phyloP scores from a whole-genome alignment of 306 rosid genomes.

The Benincasa hispida region DNA sequence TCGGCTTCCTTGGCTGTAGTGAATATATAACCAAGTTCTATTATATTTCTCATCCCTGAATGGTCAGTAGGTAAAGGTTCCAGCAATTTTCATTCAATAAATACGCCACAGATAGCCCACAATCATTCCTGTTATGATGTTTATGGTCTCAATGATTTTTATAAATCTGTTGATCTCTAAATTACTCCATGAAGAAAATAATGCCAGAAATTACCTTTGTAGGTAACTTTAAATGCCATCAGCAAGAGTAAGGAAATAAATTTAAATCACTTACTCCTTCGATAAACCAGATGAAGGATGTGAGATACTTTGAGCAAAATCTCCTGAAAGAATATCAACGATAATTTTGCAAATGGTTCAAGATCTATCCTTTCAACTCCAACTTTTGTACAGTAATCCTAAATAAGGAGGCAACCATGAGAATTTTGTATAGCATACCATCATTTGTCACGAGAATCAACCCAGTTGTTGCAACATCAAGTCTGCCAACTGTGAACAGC shows the following conservation, averaged over 20 bases:
- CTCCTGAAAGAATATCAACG: conserved; percentile 28
- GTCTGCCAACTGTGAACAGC: conserved; percentile 85
- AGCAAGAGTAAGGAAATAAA: background rate
- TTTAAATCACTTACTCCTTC: conserved; percentile 59
- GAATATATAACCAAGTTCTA: too few relatives aligned
- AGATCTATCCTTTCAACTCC: background rate
- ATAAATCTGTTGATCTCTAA: background rate
- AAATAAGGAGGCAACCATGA: background rate
- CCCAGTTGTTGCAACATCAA: conserved; percentile 96
- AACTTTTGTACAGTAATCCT: background rate
- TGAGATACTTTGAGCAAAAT: conserved; percentile 67
- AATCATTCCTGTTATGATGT: background rate
- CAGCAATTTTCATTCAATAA: background rate
- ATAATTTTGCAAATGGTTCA: background rate
- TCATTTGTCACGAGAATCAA: conserved; percentile 89
- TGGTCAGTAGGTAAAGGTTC: background rate
- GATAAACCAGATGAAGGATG: conserved; percentile 81
- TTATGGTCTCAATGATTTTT: background rate
- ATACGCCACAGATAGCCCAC: background rate
- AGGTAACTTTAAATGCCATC: background rate
- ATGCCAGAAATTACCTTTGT: background rate
- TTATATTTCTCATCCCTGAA: background rate
- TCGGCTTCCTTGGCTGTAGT: too few relatives aligned
- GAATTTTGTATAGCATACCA: conserved; percentile 24
- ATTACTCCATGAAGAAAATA: background rate